Conservation (phyloP, 495 filamentous ascomycete genomes). For the Staphylotrichum tortipilum region DNA sequence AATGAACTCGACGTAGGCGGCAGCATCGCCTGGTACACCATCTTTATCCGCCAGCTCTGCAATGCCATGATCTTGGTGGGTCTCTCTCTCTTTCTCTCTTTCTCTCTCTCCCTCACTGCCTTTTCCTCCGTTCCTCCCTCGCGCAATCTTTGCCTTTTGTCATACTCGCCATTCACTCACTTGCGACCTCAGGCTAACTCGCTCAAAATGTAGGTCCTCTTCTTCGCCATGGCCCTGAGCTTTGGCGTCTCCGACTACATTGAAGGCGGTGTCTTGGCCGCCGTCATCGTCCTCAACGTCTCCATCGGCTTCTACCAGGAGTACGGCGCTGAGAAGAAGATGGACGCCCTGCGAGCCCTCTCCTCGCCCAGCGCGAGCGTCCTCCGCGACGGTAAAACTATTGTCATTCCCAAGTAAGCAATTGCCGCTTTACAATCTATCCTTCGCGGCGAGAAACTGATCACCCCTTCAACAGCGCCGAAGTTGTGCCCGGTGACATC, state of each 20-base stretch:
- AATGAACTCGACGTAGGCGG: conserved; percentile 58
- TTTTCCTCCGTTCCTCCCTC: neutral
- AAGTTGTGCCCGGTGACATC: conserved; percentile 78
- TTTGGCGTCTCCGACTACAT: conserved; percentile 74
- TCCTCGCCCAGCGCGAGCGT: conserved; percentile 73
- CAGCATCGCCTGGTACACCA: conserved; percentile 53
- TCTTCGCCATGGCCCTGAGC: conserved; percentile 75
- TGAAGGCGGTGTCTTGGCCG: conserved; percentile 74
- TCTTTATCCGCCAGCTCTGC: conserved; percentile 55
- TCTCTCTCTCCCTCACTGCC: neutral
- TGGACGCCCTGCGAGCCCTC: conserved; percentile 68
- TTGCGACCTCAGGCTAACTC: no score
- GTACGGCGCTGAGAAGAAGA: conserved; percentile 77
- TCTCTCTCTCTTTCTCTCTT: neutral
- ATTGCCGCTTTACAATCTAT: neutral
- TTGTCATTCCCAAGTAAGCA: conserved; percentile 52
- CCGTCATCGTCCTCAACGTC: conserved; percentile 75
- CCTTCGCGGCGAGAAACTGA: conserved; percentile 2
- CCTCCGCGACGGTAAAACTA: conserved; percentile 59
- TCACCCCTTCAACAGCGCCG: conserved; percentile 38
- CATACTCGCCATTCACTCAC: conserved; percentile 8
- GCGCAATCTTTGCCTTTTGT: no score
- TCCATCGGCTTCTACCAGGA: conserved; percentile 75
- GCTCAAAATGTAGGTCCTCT: conserved; percentile 65
- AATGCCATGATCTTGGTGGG: conserved; percentile 62